A percentile compares a stretch with the other conserved stretches of the same genome.
These are phyloP conservation scores for Rhazya stricta DNA, from an alignment of 257 asterid genomes.

Conservation along the genomic window DNA sequence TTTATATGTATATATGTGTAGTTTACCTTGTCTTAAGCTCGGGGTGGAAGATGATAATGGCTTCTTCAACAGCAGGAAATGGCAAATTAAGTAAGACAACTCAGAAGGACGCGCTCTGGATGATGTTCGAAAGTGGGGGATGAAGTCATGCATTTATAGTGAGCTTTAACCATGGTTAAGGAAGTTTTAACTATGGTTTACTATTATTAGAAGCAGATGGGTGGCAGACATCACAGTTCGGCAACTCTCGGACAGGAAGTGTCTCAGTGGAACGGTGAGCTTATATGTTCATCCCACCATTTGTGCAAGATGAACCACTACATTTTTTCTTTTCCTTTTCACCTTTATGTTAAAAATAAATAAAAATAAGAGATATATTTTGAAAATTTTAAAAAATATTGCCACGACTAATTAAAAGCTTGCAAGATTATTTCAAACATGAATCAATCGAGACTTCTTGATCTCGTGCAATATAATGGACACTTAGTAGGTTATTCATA, in stretches of 20 bases:
- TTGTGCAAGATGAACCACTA: neutral
- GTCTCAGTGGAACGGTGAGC: neutral
- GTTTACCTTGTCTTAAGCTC: neutral
- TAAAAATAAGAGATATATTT: too few species aligned
- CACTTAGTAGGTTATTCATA: too few species aligned
- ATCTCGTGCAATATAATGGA: too few species aligned
- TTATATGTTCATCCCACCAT: neutral
- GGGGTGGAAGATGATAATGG: neutral
- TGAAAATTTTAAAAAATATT: too few species aligned
- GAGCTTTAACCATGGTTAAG: constrained; percentile 19
- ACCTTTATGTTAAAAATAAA: too few species aligned
- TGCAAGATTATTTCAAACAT: too few species aligned
- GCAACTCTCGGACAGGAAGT: neutral
- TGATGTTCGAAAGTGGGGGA: neutral
- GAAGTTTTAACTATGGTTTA: constrained; percentile 7
- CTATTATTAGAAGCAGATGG: neutral
- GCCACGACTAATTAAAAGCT: too few species aligned
- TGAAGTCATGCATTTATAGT: neutral
- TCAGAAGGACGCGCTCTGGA: neutral
- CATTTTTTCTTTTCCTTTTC: too few species aligned
- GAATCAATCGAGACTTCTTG: too few species aligned
- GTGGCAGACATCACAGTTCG: neutral
- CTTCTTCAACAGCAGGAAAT: neutral
- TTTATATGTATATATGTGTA: neutral
- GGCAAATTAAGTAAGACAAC: neutral